A percentile compares a stretch with the other conserved stretches of the same genome.
These are phyloP conservation scores for Dendrocalamus sinicus DNA, from an alignment of 176 grass and related monocot genomes.

Conservation along the genomic window DNA sequence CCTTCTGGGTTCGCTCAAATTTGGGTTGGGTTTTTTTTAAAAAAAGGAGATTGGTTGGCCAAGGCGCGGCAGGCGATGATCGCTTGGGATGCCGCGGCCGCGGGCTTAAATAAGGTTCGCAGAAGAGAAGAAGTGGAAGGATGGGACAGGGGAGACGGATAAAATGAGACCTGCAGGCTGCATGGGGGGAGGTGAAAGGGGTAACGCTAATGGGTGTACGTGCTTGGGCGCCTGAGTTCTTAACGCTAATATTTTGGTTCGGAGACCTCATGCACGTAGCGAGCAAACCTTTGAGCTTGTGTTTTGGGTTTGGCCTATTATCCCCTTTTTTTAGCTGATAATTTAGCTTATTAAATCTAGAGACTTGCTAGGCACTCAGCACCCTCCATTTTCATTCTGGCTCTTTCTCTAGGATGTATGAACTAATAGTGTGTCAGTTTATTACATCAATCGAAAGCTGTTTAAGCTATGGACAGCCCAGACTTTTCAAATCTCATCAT, in stretches of 20 bases:
- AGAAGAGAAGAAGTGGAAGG: neutral
- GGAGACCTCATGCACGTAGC: neutral
- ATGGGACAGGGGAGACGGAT: neutral
- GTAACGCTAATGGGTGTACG: neutral
- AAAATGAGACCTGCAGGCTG: neutral
- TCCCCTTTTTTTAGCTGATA: neutral
- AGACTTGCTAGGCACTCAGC: no score
- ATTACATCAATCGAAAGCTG: no score
- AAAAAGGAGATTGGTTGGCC: constrained; percentile 16
- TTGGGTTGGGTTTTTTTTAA: neutral
- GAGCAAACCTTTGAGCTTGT: neutral
- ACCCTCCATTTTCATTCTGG: no score
- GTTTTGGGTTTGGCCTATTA: constrained; percentile 12
- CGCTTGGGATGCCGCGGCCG: constrained; percentile 5
- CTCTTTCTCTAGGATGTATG: neutral
- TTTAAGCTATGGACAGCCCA: neutral
- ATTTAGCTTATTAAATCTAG: neutral
- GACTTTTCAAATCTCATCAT: neutral
- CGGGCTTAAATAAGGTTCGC: constrained; percentile 52
- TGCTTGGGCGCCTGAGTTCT: neutral
- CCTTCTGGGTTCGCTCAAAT: constrained; percentile 28
- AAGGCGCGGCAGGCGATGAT: constrained; percentile 5
- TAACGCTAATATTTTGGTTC: neutral
- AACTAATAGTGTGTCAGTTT: no score
- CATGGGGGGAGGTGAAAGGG: no score